Base-by-base conservation (phyloP, 305 asterid genomes). In the Rubia peregrina region DNA sequence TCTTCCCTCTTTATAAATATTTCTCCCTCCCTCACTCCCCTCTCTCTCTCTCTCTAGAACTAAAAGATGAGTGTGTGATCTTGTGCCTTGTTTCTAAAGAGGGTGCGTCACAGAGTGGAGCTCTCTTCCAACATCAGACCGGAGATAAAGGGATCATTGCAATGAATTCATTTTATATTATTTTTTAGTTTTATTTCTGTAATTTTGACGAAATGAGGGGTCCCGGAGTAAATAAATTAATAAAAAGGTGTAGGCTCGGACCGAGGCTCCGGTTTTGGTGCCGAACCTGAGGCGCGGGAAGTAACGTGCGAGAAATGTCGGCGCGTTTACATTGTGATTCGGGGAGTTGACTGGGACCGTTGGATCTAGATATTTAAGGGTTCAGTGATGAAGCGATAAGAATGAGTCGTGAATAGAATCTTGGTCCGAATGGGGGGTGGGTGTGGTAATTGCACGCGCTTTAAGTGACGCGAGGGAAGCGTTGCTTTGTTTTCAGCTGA, bases 31-130 rank as follows among this genome's bases (percentile, higher is more conserved):
- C 70, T 74, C 73, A 65, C 71, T 56, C 73, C 48, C 67, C 79
- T 56, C 81, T 80, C 65, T 78, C 76, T 82, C 82, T 83, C 76
- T 75, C 89, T 81, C 87, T 77, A 6, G 21, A 38, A 16, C 75
- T 69, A 69, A 73, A 69, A 61, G 66, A 64, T 22, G n/a, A 51
- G 22, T 53, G 70, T 76, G 81, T 62, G 46, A 9, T 66, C 11
- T 36, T 24, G 59, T 68, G 73, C 74, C 22, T 22, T 53, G 17
- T 46, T 21, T 65, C 74, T 60, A 74, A 77, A 77, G 72, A 79
- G 77, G 80, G 68, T 67, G 80, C 75, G 69, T 78, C 61, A 69
- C 70, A 48, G 80, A 56, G 72, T 24, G 26, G 69, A 57, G 53
- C 73, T 73, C 78, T 79, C 43, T 74, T 70, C 68, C 77, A 80